phyloP scores from a whole-genome alignment of 2,329 filamentous ascomycete species.

The Onygena corvina region DNA sequence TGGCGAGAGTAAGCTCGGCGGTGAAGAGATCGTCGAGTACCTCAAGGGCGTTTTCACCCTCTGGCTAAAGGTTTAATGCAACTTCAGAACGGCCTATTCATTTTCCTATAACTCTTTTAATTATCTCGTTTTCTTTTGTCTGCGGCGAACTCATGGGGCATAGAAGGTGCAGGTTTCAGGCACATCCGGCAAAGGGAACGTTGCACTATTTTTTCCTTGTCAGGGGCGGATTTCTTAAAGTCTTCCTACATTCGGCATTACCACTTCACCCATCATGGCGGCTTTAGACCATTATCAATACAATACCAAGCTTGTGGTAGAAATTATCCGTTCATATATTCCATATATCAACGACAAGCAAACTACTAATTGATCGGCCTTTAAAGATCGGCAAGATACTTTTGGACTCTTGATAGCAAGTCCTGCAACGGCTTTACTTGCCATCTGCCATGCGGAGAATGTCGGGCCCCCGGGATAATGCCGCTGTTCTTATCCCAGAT shows the following conservation, averaged over 20 bases:
- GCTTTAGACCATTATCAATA: not conserved
- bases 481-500: slow-evolving; percentile 41
- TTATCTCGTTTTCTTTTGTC: slow-evolving; percentile 8
- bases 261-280: not conserved
- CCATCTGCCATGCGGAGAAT: slow-evolving; percentile 39
- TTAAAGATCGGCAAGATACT: slow-evolving; percentile 25
- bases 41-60: slow-evolving; percentile 69
- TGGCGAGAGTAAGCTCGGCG: slow-evolving; percentile 87
- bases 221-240: not conserved
- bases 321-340: not conserved
- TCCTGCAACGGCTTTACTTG: slow-evolving; percentile 32
- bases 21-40: slow-evolving; percentile 93
- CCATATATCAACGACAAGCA: not conserved
- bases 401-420: slow-evolving; percentile 26
- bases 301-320: not conserved
- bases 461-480: slow-evolving; percentile 38
- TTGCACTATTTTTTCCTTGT: slow-evolving; percentile 2
- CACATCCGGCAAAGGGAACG: slow-evolving; percentile 2
- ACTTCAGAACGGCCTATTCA: slow-evolving; percentile 4
- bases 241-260: not conserved
- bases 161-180: slow-evolving; percentile 6
- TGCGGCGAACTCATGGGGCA: slow-evolving; percentile 12
- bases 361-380: not conserved
- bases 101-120: slow-evolving; percentile 13
- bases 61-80: slow-evolving; percentile 59